These are phyloP conservation scores for Theobroma cacao DNA, from an alignment of 345 rosid genomes.

Conservation along the genomic window DNA sequence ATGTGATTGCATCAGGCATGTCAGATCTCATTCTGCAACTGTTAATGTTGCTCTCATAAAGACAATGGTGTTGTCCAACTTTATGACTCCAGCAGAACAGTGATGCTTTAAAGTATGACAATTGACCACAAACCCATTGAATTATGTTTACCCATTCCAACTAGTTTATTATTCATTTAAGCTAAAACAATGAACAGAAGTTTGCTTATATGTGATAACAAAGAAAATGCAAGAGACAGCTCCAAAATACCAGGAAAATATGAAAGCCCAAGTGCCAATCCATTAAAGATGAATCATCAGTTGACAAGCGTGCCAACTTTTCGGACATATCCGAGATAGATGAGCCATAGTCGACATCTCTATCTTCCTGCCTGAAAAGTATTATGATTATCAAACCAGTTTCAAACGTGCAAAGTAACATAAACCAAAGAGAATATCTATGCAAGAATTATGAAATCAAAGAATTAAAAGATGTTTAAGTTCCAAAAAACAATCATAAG, in stretches of 20 bases:
- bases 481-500: not conserved
- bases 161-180: not conserved
- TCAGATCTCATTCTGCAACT: constrained; percentile 5
- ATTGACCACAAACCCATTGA: not conserved
- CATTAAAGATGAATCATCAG: constrained; percentile 70
- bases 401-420: not conserved
- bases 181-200: not conserved
- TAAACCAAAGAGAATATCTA: not conserved
- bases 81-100: not conserved
- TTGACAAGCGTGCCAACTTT: constrained; percentile 64
- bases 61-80: not conserved
- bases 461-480: not conserved
- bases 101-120: not conserved
- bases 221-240: not conserved
- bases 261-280: constrained; percentile 98
- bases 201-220: not conserved
- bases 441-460: not conserved
- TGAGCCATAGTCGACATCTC: constrained; percentile 54
- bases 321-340: constrained; percentile 57
- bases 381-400: not conserved
- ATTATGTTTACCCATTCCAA: not conserved
- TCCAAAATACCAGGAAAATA: constrained; percentile 65
- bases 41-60: not conserved
- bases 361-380: constrained; percentile 76
- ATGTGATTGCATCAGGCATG: not conserved